phyloP scores from a whole-genome alignment of 371 early-diverging fungal species.

The Apophysomyces trapeziformis region DNA sequence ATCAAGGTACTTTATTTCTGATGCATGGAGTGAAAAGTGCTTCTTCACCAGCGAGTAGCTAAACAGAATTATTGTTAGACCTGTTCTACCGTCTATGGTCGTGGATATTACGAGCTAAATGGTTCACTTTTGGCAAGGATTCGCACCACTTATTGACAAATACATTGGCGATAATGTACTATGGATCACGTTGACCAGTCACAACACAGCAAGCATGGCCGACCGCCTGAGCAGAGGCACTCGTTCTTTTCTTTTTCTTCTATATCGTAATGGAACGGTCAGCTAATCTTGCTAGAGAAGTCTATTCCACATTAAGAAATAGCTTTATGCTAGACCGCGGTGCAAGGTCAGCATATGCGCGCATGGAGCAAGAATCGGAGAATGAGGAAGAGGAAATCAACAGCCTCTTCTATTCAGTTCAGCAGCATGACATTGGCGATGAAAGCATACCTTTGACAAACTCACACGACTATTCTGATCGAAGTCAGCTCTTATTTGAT shows the following conservation, averaged over 20 bases:
- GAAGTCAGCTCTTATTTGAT: conserved; percentile 49
- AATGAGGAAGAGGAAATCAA: conserved; percentile 44
- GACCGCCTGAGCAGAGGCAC: background rate
- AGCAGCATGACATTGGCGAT: conserved; percentile 30
- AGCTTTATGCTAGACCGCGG: conserved; percentile 33
- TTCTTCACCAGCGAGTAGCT: too few relatives aligned
- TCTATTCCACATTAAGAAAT: conserved; percentile 28
- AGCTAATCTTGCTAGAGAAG: conserved; percentile 30
- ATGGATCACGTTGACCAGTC: conserved; percentile 7
- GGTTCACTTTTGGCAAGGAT: too few relatives aligned
- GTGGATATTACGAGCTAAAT: too few relatives aligned
- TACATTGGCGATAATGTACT: background rate
- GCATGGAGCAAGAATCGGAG: conserved; percentile 49
- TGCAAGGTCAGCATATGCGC: conserved; percentile 39
- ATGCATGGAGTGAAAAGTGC: too few relatives aligned
- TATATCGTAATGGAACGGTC: conserved; percentile 30
- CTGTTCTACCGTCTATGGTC: too few relatives aligned
- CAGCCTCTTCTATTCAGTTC: conserved; percentile 49
- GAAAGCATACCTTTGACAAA: conserved; percentile 51
- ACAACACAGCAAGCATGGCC: background rate
- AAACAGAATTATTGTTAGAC: too few relatives aligned
- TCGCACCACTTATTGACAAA: too few relatives aligned
- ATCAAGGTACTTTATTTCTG: too few relatives aligned
- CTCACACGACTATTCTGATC: conserved; percentile 49
- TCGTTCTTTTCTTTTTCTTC: background rate